Evolutionary conservation across 1,139 yeast species (phyloP).

Genomic region (Dujonia santamariae): DNA sequence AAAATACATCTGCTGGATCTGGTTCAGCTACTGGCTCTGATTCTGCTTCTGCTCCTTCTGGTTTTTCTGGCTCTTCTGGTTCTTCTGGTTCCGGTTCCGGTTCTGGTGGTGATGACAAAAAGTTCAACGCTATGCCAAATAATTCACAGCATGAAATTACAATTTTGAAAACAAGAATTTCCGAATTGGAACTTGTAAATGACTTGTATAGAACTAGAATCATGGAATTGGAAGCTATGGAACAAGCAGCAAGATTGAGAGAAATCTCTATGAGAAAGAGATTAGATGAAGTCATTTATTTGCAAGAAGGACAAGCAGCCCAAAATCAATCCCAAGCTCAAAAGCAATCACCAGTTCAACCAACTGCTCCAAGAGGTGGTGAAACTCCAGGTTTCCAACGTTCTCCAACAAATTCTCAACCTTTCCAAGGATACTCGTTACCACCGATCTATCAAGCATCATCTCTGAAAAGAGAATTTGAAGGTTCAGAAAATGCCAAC

Average conservation of each 20-base stretch:
- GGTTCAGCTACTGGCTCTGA: constrained; percentile 1
- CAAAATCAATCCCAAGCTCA: background rate
- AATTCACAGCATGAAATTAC: constrained; percentile 42
- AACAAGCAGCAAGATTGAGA: constrained; percentile 54
- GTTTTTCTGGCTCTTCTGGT: constrained; percentile 22
- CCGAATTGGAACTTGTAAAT: constrained; percentile 88
- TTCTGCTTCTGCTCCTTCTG: constrained; percentile 13
- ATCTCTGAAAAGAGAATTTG: constrained; percentile 7
- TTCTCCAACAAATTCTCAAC: constrained; percentile 3
- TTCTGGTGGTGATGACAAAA: constrained; percentile 12
- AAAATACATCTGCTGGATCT: background rate
- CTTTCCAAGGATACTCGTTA: constrained; percentile 5
- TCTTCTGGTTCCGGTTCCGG: constrained; percentile 18
- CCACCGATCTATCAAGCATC: constrained; percentile 8
- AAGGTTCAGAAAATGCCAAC: constrained; percentile 4
- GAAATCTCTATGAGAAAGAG: constrained; percentile 48
- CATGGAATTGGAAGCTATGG: constrained; percentile 74
- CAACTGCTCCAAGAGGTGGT: background rate
- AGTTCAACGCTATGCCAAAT: no score
- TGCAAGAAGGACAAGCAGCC: constrained; percentile 8
- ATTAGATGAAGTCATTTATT: constrained; percentile 41
- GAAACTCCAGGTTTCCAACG: background rate
- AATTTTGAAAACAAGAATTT: constrained; percentile 66
- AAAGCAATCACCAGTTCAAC: background rate
- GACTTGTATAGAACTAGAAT: constrained; percentile 82